A percentile compares a stretch with the other conserved stretches of the same genome.
Evolutionary conservation across 768 basidiomycete species (phyloP).

Genomic region (Pisolithus marmoratus): DNA sequence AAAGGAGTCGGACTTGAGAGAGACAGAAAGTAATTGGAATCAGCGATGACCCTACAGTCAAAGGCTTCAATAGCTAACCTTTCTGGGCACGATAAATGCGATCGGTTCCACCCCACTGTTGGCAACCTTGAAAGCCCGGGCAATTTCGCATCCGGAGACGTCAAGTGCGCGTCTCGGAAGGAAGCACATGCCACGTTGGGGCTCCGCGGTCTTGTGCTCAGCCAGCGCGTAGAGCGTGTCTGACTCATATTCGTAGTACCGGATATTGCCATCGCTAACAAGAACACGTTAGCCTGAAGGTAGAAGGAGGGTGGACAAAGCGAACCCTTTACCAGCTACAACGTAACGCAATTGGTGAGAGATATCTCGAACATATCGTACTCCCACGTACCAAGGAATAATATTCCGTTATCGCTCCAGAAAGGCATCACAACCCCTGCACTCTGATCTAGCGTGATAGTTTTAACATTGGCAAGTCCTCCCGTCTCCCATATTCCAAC

Average conservation of each 20-base stretch:
- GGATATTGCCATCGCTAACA: conserved; percentile 87
- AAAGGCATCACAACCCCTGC: conserved; percentile 97
- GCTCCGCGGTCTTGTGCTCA: conserved; percentile 86
- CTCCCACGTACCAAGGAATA: conserved; percentile 61
- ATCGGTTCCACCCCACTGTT: conserved; percentile 78
- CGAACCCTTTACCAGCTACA: conserved; percentile 82
- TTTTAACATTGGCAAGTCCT: conserved; percentile 70
- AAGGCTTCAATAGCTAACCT: conserved; percentile 39
- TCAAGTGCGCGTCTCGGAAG: conserved; percentile 87
- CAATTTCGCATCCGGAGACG: conserved; percentile 91
- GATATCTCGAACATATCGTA: not conserved
- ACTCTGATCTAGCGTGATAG: conserved; percentile 76
- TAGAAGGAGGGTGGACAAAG: not conserved
- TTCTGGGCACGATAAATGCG: conserved; percentile 92
- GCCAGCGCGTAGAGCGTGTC: conserved; percentile 72
- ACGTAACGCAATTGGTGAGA: not conserved
- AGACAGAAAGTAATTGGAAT: not conserved
- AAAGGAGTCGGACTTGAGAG: conserved; percentile 79
- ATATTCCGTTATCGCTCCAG: conserved; percentile 90
- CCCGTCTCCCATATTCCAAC: conserved; percentile 86
- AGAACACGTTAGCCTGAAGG: conserved; percentile 4
- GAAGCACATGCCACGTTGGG: conserved; percentile 97
- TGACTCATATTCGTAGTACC: conserved; percentile 94
- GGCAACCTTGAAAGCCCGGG: conserved; percentile 85
- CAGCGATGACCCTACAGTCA: not conserved